These are phyloP conservation scores for Fusarium buxicola DNA, from an alignment of 2,329 filamentous ascomycete species.

Conservation along the genomic window DNA sequence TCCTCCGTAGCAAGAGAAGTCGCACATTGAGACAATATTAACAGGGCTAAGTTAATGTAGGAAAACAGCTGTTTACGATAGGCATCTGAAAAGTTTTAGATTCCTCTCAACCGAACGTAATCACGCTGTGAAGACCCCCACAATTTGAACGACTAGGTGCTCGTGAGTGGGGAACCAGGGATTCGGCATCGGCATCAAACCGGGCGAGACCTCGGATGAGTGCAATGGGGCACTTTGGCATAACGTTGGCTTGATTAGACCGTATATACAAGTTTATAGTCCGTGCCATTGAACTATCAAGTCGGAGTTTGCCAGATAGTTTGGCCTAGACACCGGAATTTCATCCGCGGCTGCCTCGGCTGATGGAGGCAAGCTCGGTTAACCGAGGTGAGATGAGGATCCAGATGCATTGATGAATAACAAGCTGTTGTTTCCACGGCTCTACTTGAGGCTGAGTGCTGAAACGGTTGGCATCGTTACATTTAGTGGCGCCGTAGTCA, in stretches of 20 bases:
- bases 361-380: background rate
- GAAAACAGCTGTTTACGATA: no score
- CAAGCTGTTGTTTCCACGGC: no score
- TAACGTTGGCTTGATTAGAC: background rate
- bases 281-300: background rate
- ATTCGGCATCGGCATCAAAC: constrained; percentile 9
- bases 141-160: background rate
- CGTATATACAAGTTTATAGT: background rate
- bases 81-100: background rate
- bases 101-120: background rate
- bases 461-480: no score
- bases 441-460: no score
- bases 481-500: no score
- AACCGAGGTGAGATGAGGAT: background rate
- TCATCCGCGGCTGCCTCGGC: background rate
- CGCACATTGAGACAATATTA: constrained; percentile 25
- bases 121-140: background rate
- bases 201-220: background rate
- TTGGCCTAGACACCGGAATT: background rate
- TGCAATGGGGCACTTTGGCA: background rate
- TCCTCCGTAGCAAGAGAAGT: constrained; percentile 54
- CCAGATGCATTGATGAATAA: no score
- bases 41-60: no score
- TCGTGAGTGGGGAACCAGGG: constrained; percentile 1
- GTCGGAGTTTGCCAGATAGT: background rate